These are phyloP conservation scores for Perilla frutescens DNA, from an alignment of 257 asterid genomes.

Conservation along the genomic window DNA sequence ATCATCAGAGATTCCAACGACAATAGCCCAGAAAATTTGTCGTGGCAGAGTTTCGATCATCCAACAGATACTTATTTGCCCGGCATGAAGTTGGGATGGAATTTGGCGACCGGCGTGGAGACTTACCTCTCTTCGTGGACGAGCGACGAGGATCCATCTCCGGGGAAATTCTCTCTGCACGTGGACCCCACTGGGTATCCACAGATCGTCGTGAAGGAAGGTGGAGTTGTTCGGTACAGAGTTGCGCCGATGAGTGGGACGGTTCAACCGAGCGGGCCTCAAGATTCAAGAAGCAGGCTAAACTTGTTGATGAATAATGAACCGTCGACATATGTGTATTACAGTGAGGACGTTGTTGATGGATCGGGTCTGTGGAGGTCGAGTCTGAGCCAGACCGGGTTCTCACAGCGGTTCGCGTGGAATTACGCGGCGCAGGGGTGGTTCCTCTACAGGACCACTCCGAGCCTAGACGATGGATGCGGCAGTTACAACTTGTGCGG, in stretches of 20 bases:
- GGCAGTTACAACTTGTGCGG: slow-evolving; percentile 5
- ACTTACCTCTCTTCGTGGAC: neutral
- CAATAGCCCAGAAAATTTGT: too few species aligned
- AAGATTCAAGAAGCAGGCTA: neutral
- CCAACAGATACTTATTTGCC: neutral
- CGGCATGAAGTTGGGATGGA: neutral
- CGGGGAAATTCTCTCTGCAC: neutral
- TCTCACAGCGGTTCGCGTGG: neutral
- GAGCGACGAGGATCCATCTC: neutral
- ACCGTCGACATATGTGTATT: neutral
- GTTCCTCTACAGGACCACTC: neutral
- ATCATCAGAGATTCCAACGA: neutral
- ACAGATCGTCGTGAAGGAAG: neutral
- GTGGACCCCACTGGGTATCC: neutral
- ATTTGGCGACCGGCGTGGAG: neutral
- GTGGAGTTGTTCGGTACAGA: neutral
- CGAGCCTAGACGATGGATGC: neutral
- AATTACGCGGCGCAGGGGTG: neutral
- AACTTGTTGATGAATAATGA: neutral
- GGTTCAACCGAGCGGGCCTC: neutral
- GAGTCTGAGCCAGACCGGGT: neutral
- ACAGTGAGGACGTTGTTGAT: neutral
- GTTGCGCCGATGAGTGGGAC: neutral
- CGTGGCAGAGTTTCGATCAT: neutral
- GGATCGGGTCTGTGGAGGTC: neutral